Base-by-base conservation (phyloP, 495 filamentous ascomycete species). In the Paragyromitra xinjiangensis region DNA sequence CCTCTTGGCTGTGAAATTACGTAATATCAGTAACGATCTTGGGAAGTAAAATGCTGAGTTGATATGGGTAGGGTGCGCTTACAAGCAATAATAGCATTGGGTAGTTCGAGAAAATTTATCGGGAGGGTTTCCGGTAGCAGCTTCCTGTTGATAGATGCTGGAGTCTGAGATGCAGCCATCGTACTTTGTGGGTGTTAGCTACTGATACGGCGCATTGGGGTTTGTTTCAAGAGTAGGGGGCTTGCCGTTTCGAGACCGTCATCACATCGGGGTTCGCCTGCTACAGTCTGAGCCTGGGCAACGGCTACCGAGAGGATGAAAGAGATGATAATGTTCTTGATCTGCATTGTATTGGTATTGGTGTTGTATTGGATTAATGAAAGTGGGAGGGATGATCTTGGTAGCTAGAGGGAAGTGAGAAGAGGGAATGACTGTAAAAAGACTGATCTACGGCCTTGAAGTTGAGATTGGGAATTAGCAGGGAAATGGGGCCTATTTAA, bases 81-180 rank as follows among this genome's bases (percentile, higher is more conserved):
- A 71, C 68, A 71, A 71, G 56, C 68, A 71, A n/a, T 71, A 61
- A 34, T 71, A 61, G 68, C 68, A 71, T 8, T 71, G 56, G 3
- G 51, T 71, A 11, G 56, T 71, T 26, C 58, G 44, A 45, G 69
- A 71, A 44, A 29, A 64, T 19, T 7, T 48, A 19, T 64, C 29
- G 16, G 59, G 58, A 3, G 8, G 45, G 1, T 37, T 58, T 19
- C 34, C 44, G 26, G 45, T 59, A 16, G 61, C 61, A 29, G 48
- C 40, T 39, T 45, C 48, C 44, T 71, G 44, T 11, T 64, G 69
- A 29, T 71, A 64, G 22, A 53, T 53, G 34, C 34, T 71, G 16
- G 69, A 1, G 29, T 44, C 69, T 19, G 16, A 8, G 45, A 64
- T 71, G 56, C 59, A 71, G 59, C 61, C 29, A 14, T 71, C 48